Evolutionary conservation across 768 basidiomycete species (phyloP).

Genomic region (Omphalotus guepiniiformis): DNA sequence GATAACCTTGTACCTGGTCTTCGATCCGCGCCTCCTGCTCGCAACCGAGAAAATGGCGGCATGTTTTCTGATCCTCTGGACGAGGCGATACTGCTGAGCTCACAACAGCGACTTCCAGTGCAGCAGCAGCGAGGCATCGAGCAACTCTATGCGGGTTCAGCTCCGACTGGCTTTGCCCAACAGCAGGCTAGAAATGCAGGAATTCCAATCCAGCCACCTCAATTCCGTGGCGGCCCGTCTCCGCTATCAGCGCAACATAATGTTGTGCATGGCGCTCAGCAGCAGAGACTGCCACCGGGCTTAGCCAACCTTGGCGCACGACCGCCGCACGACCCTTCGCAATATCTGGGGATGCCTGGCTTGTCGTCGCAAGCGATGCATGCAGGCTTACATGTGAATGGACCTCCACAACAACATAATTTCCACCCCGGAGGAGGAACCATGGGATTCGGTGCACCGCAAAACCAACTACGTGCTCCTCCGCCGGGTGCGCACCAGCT

Average conservation of each 20-base stretch:
- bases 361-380: conserved; percentile 43
- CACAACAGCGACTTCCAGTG: conserved; percentile 48
- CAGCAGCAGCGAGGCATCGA: conserved; percentile 48
- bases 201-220: conserved; percentile 53
- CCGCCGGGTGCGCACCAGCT: conserved; percentile 44
- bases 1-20: conserved; percentile 86
- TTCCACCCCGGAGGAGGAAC: conserved; percentile 42
- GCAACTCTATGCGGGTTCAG: conserved; percentile 47
- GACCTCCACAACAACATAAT: conserved; percentile 40
- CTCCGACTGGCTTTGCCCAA: conserved; percentile 43
- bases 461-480: conserved; percentile 49
- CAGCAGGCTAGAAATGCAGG: conserved; percentile 50
- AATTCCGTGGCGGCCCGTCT: conserved; percentile 69
- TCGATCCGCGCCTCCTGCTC: conserved; percentile 59
- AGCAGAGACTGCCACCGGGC: conserved; percentile 72
- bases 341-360: conserved; percentile 51
- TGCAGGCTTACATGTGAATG: conserved; percentile 41
- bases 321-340: conserved; percentile 74
- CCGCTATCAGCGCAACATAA: conserved; percentile 48
- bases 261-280: conserved; percentile 37
- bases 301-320: conserved; percentile 79
- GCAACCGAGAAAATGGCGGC: conserved; percentile 50
- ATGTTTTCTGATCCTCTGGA: conserved; percentile 58
- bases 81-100: conserved; percentile 57
- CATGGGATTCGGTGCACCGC: conserved; percentile 39